phyloP scores from a whole-genome alignment of 1,284 basidiomycete genomes.

The Ganoderma resinaceum region DNA sequence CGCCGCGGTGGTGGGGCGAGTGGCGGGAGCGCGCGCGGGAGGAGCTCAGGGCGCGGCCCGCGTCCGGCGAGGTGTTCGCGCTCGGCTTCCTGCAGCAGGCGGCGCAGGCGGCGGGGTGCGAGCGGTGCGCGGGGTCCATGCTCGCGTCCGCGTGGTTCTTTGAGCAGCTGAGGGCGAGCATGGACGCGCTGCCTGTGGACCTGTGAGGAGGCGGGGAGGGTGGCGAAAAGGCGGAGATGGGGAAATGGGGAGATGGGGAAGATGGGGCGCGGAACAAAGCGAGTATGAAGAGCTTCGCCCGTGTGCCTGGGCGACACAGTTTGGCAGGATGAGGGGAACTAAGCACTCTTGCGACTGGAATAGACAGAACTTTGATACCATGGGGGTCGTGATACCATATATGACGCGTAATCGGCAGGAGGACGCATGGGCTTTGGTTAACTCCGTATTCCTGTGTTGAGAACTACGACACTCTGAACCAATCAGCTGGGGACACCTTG shows the following conservation, averaged over 20 bases:
- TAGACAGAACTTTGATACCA: neutral
- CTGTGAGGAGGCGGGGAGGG: slow-evolving; percentile 44
- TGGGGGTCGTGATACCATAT: neutral
- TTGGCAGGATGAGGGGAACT: neutral
- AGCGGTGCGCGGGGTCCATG: slow-evolving; percentile 67
- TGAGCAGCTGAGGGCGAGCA: slow-evolving; percentile 56
- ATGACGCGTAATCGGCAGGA: neutral
- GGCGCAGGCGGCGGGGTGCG: slow-evolving; percentile 55
- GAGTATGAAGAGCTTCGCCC: neutral
- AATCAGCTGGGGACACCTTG: neutral
- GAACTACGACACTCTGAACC: neutral
- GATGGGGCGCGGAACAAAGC: neutral
- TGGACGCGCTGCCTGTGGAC: slow-evolving; percentile 66
- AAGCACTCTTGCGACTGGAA: neutral
- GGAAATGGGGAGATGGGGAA: neutral
- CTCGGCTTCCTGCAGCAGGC: slow-evolving; percentile 64
- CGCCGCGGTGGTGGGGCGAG: slow-evolving; percentile 73
- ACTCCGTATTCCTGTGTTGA: neutral
- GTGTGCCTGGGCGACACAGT: neutral
- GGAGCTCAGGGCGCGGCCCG: slow-evolving; percentile 63
- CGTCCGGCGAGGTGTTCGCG: slow-evolving; percentile 64
- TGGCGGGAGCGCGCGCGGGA: slow-evolving; percentile 61
- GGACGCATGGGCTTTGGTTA: neutral
- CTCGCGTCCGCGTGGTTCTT: slow-evolving; percentile 65
- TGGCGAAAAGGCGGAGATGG: neutral